Percentiles rank a stretch among this genome's conserved stretches.
Conservation (phyloP, 805 yeast genomes). For the Lipomyces spencermartinsiae region DNA sequence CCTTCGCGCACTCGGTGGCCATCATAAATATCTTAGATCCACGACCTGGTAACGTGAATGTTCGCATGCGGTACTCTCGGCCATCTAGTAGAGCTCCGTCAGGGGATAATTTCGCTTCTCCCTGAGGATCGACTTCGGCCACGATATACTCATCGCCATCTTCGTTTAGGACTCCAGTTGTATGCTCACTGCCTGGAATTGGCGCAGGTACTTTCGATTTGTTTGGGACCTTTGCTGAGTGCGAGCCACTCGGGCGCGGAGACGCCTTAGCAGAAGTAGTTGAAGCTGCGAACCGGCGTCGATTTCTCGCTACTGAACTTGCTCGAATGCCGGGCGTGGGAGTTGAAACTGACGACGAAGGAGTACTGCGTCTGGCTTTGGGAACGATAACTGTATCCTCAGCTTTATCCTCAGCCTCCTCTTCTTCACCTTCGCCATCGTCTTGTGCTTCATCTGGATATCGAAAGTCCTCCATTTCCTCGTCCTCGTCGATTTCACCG, state of each 20-base stretch:
- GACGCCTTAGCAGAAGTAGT: slow-evolving; percentile 7
- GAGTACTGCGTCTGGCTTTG: slow-evolving; percentile 7
- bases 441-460: slow-evolving; percentile 3
- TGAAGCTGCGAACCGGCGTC: slow-evolving; percentile 4
- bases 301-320: slow-evolving; percentile 11
- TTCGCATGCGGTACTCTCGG: slow-evolving; percentile 50
- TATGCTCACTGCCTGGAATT: slow-evolving; percentile 30
- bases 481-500: slow-evolving; percentile 27
- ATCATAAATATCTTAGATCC: slow-evolving; percentile 51
- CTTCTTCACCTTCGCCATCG: slow-evolving; percentile 13
- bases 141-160: slow-evolving; percentile 47
- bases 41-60: slow-evolving; percentile 51
- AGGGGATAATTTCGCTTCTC: slow-evolving; percentile 53
- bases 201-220: slow-evolving; percentile 18
- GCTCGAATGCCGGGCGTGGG: slow-evolving; percentile 15
- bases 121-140: slow-evolving; percentile 49
- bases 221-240: slow-evolving; percentile 4
- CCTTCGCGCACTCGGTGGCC: slow-evolving; percentile 52
- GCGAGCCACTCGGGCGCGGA: slow-evolving; percentile 4
- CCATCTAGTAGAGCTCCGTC: slow-evolving; percentile 51
- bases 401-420: slow-evolving; percentile 16
- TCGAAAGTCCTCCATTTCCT: slow-evolving; percentile 20
- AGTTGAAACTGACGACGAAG: slow-evolving; percentile 10
- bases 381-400: slow-evolving; percentile 11
- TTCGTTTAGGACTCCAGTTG: slow-evolving; percentile 35